Conservation (phyloP, 1,139 yeast species). For the Lodderomyces elongisporus region DNA sequence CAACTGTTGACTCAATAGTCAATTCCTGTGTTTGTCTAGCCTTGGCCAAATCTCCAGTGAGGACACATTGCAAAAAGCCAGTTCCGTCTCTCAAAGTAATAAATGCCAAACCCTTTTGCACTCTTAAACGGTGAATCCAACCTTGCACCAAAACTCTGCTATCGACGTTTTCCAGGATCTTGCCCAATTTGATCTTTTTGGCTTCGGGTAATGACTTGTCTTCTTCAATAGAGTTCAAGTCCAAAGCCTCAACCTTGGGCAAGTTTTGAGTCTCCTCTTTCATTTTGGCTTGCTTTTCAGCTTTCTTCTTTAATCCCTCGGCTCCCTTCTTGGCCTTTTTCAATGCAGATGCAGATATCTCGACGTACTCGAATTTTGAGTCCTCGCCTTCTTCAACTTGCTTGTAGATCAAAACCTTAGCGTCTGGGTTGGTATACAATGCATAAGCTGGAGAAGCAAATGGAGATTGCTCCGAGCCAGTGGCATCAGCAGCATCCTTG, state of each 20-base stretch:
- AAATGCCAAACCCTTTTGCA: constrained; percentile 89
- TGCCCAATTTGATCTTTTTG: constrained; percentile 57
- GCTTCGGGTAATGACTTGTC: constrained; percentile 73
- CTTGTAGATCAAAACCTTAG: constrained; percentile 62
- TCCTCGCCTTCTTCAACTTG: constrained; percentile 45
- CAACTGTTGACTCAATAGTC: constrained; percentile 82
- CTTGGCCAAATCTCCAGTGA: constrained; percentile 86
- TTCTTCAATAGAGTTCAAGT: constrained; percentile 62
- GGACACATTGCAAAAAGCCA: constrained; percentile 83
- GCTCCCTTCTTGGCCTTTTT: constrained; percentile 97
- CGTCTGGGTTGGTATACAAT: constrained; percentile 51
- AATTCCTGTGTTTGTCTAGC: constrained; percentile 80
- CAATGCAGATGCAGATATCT: constrained; percentile 86
- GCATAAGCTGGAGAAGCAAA: constrained; percentile 85
- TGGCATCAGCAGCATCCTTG: constrained; percentile 46
- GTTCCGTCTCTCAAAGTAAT: constrained; percentile 93
- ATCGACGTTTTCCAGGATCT: constrained; percentile 48
- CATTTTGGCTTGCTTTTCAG: constrained; percentile 68
- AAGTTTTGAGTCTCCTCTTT: constrained; percentile 33
- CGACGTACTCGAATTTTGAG: constrained; percentile 55
- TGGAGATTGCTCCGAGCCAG: constrained; percentile 67
- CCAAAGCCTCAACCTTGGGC: constrained; percentile 70
- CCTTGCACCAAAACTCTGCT: constrained; percentile 76
- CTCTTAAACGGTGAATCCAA: constrained; percentile 93
- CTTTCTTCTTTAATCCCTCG: constrained; percentile 86